phyloP scores from a whole-genome alignment of 2,329 filamentous ascomycete genomes.

The Alternaria sp. region DNA sequence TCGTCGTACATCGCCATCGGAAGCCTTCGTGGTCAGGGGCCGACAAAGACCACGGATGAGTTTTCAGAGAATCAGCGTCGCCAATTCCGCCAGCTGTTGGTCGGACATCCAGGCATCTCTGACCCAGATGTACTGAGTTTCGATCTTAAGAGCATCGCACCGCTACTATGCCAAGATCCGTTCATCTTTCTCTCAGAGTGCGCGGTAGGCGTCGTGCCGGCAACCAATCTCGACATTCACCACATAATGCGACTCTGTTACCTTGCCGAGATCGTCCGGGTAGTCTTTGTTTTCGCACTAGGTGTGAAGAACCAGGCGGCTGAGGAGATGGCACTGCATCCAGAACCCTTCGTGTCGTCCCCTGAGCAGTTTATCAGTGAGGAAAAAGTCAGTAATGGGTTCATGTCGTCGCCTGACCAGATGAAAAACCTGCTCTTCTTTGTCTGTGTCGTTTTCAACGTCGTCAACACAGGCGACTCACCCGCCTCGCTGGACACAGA shows the following conservation, averaged over 20 bases:
- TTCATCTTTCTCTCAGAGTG: slow-evolving; percentile 85
- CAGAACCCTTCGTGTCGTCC: slow-evolving; percentile 13
- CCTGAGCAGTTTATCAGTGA: slow-evolving; percentile 35
- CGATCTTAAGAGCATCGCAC: slow-evolving; percentile 53
- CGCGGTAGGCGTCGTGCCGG: slow-evolving; percentile 71
- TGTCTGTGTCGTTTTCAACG: slow-evolving; percentile 41
- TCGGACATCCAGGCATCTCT: slow-evolving; percentile 56
- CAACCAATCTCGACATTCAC: slow-evolving; percentile 74
- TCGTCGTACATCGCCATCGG: slow-evolving; percentile 83
- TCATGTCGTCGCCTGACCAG: slow-evolving; percentile 30
- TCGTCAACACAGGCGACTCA: slow-evolving; percentile 31
- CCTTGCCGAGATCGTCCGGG: slow-evolving; percentile 87
- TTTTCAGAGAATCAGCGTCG: slow-evolving; percentile 71
- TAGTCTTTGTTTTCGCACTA: slow-evolving; percentile 63
- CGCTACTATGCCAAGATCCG: slow-evolving; percentile 71
- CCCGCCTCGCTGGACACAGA: slow-evolving; percentile 32
- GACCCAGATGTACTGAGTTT: slow-evolving; percentile 45
- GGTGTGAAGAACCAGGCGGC: slow-evolving; percentile 13
- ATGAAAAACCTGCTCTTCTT: slow-evolving; percentile 42
- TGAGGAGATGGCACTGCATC: slow-evolving; percentile 3
- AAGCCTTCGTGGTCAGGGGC: slow-evolving; percentile 66
- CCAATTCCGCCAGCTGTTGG: slow-evolving; percentile 79
- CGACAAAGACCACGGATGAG: slow-evolving; percentile 69
- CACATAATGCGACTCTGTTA: slow-evolving; percentile 87
- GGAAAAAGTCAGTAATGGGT: slow-evolving; percentile 30